phyloP scores from a whole-genome alignment of 345 rosid species.

The Acer campestre region DNA sequence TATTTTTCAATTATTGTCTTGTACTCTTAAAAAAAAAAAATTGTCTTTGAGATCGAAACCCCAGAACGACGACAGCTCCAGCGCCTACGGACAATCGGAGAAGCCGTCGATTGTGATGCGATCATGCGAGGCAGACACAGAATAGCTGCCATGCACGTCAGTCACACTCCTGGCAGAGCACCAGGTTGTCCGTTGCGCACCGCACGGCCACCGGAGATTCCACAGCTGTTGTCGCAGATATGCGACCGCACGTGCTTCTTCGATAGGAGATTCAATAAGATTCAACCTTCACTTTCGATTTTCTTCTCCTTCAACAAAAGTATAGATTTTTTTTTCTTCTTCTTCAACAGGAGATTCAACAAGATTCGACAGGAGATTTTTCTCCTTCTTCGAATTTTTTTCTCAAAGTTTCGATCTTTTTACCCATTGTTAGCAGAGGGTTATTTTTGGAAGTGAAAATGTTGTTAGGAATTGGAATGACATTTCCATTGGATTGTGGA shows the following conservation, averaged over 20 bases:
- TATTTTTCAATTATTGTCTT: too few species aligned
- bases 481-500: too few species aligned
- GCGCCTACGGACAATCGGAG: conserved; percentile 66
- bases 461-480: too few species aligned
- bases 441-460: too few species aligned
- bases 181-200: conserved; percentile 60
- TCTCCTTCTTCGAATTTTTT: too few species aligned
- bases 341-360: too few species aligned
- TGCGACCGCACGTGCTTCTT: conserved; percentile 83
- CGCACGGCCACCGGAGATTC: conserved; percentile 54
- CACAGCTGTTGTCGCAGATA: conserved; percentile 81
- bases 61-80: conserved; percentile 63
- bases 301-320: conserved; percentile 36
- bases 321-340: background rate
- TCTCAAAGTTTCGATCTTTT: background rate
- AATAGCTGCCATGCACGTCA: conserved; percentile 71
- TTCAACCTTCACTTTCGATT: too few species aligned
- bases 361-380: too few species aligned
- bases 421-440: background rate
- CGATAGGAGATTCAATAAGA: conserved; percentile 63
- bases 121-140: conserved; percentile 68
- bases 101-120: conserved; percentile 62
- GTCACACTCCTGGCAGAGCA: conserved; percentile 70
- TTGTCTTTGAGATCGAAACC: conserved; percentile 51
- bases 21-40: too few species aligned